Percentiles rank a stretch among this genome's conserved stretches.
phyloP scores from a whole-genome alignment of 169 alveolate species.

The Cryptosporidium felis region DNA sequence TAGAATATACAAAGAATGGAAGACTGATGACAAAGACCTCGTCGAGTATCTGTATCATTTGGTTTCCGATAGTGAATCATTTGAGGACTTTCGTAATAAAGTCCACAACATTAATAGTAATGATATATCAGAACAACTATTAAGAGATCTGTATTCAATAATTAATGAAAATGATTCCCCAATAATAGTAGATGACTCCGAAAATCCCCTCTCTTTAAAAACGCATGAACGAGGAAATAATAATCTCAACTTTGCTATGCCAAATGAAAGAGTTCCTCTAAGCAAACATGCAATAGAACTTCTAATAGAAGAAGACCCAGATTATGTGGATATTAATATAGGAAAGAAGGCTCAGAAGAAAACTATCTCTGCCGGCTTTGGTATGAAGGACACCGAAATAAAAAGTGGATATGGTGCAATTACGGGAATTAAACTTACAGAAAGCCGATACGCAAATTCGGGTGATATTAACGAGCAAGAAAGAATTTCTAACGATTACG shows the following conservation, averaged over 20 bases:
- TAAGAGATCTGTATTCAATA: neutral
- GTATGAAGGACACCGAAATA: conserved; percentile 23
- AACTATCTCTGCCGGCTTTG: conserved; percentile 36
- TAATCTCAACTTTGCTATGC: conserved; percentile 26
- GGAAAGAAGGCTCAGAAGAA: neutral
- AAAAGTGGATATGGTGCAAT: conserved; percentile 76
- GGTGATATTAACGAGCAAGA: neutral
- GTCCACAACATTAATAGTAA: neutral
- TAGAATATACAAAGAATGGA: conserved; percentile 52
- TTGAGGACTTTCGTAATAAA: neutral
- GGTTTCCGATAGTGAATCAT: neutral
- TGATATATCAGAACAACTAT: neutral
- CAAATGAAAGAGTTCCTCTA: conserved; percentile 50
- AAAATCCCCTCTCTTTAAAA: neutral
- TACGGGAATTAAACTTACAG: conserved; percentile 84
- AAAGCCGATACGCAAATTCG: neutral
- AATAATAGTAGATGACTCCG: neutral
- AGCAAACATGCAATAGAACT: conserved; percentile 46
- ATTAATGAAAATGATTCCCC: neutral
- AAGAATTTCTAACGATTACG: conserved; percentile 72
- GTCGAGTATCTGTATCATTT: conserved; percentile 27
- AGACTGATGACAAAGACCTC: conserved; percentile 30
- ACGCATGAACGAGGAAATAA: neutral
- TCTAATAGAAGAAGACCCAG: conserved; percentile 17
- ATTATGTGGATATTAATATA: conserved; percentile 3